Conservation (phyloP, 176 grass and related monocot genomes). For the Ensete ventricosum region DNA sequence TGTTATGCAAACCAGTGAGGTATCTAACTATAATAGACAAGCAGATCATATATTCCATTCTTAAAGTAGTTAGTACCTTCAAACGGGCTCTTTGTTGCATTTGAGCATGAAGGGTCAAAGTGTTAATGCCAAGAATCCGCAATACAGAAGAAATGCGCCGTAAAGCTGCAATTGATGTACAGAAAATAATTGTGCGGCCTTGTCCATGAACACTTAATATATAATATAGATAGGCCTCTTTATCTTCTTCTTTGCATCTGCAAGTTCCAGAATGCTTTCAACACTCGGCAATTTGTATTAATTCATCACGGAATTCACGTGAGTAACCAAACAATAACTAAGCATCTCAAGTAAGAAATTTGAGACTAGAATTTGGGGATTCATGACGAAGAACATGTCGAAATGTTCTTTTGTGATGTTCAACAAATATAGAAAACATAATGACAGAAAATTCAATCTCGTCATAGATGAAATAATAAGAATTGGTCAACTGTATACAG, state of each 20-base stretch:
- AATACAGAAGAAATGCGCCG: slow-evolving; percentile 72
- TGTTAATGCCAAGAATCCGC: slow-evolving; percentile 50
- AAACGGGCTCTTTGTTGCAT: slow-evolving; percentile 99
- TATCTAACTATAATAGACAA: not conserved
- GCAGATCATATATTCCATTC: not conserved
- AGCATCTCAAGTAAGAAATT: not conserved
- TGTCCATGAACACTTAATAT: slow-evolving; percentile 86
- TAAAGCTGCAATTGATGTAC: slow-evolving; percentile 87
- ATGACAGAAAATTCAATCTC: not conserved
- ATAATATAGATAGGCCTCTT: slow-evolving; percentile 91
- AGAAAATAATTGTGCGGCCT: slow-evolving; percentile 83
- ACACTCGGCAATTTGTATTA: not conserved
- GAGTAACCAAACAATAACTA: not conserved
- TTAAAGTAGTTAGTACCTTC: slow-evolving; percentile 47
- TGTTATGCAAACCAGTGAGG: not conserved
- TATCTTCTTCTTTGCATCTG: slow-evolving; percentile 80
- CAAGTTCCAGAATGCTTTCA: slow-evolving; percentile 10
- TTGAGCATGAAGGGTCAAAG: slow-evolving; percentile 86
- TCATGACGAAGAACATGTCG: too few species aligned
- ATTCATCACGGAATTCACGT: not conserved
- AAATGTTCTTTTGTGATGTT: not conserved
- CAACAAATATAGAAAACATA: not conserved
- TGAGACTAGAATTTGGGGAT: not conserved
- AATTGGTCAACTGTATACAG: not conserved
- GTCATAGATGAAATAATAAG: not conserved